Percentiles rank a stretch among this genome's conserved stretches.
Evolutionary conservation across 1,284 basidiomycete species (phyloP).

Genomic region (Fomitopsis palustris): DNA sequence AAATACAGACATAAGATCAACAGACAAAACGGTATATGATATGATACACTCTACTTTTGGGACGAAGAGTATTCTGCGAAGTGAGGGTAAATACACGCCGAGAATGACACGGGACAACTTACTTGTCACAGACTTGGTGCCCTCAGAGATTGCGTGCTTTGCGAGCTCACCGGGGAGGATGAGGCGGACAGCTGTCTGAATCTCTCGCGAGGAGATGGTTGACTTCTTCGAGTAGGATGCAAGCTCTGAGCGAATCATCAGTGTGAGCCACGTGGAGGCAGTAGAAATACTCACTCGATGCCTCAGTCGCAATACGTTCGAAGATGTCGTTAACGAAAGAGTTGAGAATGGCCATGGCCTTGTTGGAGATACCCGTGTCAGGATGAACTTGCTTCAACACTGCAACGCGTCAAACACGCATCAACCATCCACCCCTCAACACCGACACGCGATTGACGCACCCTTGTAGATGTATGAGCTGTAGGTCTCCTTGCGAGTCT

Average conservation of each 20-base stretch:
- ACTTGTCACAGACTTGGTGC: constrained; percentile 55
- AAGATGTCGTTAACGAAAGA: constrained; percentile 73
- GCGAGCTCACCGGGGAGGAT: constrained; percentile 74
- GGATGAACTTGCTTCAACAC: constrained; percentile 73
- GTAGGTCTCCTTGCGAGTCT: constrained; percentile 65
- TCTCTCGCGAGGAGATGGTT: constrained; percentile 73
- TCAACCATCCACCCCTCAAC: neutral
- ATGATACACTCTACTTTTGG: constrained; percentile 9
- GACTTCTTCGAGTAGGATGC: constrained; percentile 74
- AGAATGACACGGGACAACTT: constrained; percentile 2
- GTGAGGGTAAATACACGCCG: neutral
- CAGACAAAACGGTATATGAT: neutral
- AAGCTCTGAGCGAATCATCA: constrained; percentile 41
- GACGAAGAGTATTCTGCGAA: constrained; percentile 12
- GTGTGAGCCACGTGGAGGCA: neutral
- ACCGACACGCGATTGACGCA: constrained; percentile 19
- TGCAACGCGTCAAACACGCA: constrained; percentile 21
- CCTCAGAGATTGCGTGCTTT: constrained; percentile 85
- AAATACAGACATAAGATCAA: constrained; percentile 4
- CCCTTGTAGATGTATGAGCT: constrained; percentile 72
- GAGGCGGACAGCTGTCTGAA: constrained; percentile 70
- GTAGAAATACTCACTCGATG: constrained; percentile 46
- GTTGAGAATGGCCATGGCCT: constrained; percentile 75
- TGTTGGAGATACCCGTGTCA: constrained; percentile 77
- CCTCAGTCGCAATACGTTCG: constrained; percentile 69